Conservation (phyloP, 2,329 filamentous ascomycete genomes). For the Tolypocladium pustulatum region DNA sequence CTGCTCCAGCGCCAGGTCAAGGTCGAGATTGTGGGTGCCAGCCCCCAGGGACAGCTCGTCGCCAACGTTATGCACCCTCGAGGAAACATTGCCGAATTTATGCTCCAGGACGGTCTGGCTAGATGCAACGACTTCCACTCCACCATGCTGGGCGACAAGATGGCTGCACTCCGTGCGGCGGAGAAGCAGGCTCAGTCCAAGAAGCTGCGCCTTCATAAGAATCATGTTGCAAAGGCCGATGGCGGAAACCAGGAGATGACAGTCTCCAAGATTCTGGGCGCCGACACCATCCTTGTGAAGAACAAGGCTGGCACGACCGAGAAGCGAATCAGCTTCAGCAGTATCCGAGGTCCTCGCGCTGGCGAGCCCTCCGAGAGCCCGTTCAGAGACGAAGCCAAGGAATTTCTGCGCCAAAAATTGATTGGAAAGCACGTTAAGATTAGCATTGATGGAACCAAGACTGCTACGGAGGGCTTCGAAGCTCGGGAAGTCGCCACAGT, state of each 20-base stretch:
- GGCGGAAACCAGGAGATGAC: slow-evolving; percentile 65
- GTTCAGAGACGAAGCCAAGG: slow-evolving; percentile 88
- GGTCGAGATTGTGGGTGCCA: slow-evolving; percentile 74
- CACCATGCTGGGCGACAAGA: slow-evolving; percentile 78
- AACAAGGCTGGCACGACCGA: slow-evolving; percentile 72
- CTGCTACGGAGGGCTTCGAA: slow-evolving; percentile 82
- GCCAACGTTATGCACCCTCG: slow-evolving; percentile 78
- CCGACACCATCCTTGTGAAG: slow-evolving; percentile 79
- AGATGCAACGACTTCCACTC: slow-evolving; percentile 95
- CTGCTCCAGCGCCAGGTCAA: slow-evolving; percentile 79
- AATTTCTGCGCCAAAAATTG: slow-evolving; percentile 83
- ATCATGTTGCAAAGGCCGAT: slow-evolving; percentile 61
- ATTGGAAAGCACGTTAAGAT: slow-evolving; percentile 95
- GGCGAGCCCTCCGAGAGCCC: slow-evolving; percentile 79
- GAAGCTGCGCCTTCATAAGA: slow-evolving; percentile 71
- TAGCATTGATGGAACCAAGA: slow-evolving; percentile 80
- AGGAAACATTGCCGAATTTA: slow-evolving; percentile 85
- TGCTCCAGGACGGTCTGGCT: slow-evolving; percentile 81
- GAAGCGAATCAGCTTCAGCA: slow-evolving; percentile 86
- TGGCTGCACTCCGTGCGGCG: slow-evolving; percentile 74
- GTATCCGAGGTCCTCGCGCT: slow-evolving; percentile 83
- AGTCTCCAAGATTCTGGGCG: slow-evolving; percentile 76
- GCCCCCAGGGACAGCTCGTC: slow-evolving; percentile 85
- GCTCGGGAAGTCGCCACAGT: slow-evolving; percentile 91
- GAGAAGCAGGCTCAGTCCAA: slow-evolving; percentile 75